Base-by-base conservation (phyloP, 352 stramenopile genomes). In the Peronosclerospora sorghi region DNA sequence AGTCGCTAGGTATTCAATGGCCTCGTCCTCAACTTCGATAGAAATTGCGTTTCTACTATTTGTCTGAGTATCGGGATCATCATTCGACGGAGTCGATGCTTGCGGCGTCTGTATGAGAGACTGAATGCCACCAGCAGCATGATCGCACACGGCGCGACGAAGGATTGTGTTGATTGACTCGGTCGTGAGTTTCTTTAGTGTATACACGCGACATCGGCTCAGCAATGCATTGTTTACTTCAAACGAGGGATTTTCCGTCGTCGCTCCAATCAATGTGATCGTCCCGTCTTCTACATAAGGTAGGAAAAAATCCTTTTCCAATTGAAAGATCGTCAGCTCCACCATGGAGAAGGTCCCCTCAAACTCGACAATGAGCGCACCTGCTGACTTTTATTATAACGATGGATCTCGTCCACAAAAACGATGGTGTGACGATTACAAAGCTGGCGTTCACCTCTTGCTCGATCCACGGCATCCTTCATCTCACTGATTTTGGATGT, bases 371-470 rank as follows among this genome's bases (percentile, higher is more conserved):
- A n/a, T n/a, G n/a, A 14, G 29, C 20, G 35, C 15, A 48, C 60
- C 59, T 94, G 83, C 27, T 90, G 74, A 43, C 81, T 83, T 53
- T 93, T 93, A 44, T 87, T 93, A 54, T 89, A 92, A 5, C 78
- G 73, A 50, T 94, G 83, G 41, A 94, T 85, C 53, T 94, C 83
- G 32, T 94, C 83, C 1, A 93, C 75, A 37, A 94, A 94, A 13
- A 94, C 65, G 18, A 91, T 86, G 0, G 83, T 92, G 17, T 70
- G 62, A 36, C 78, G 53, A 10, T 56, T 54, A 4, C 82, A 65
- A 42, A 89, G 56, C 37, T 78, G 77, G 14, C 53, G 57, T 48
- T 94, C 77, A 0, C 65, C 68, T 35, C 62, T 55, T 1, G 82
- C 82, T 46, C 76, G 71, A 17, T 88, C 79, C 18, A 89, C 60